Conservation (phyloP, 139 green algal species). For the Picochlorum sp. region DNA sequence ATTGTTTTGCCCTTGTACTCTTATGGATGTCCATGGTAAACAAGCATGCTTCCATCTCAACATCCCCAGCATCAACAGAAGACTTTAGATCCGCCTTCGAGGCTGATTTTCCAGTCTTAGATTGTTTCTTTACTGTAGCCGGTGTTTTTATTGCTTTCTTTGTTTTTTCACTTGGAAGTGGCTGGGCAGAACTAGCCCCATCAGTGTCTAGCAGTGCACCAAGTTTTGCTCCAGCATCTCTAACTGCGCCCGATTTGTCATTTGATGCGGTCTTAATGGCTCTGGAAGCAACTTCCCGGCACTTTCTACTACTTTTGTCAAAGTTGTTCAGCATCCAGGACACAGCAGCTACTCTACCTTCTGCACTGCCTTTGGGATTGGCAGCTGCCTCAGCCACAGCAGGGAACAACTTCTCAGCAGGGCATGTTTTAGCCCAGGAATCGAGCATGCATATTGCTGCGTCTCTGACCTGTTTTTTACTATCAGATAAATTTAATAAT, state of each 20-base stretch:
- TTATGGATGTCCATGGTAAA: background rate
- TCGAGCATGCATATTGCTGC: conserved; percentile 70
- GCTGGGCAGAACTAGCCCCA: background rate
- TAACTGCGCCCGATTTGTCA: conserved; percentile 67
- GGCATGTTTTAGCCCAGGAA: conserved; percentile 49
- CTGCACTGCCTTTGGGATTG: conserved; percentile 49
- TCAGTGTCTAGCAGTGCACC: conserved; percentile 4
- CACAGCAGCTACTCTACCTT: conserved; percentile 56
- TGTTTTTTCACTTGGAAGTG: background rate
- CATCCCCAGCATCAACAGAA: background rate
- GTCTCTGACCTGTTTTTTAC: conserved; percentile 69
- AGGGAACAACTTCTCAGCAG: conserved; percentile 32
- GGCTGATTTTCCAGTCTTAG: background rate
- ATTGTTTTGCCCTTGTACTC: conserved; percentile 12
- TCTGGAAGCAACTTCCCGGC: conserved; percentile 18
- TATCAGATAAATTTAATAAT: conserved; percentile 73
- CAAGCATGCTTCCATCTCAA: background rate
- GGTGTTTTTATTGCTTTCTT: background rate
- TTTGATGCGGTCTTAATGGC: conserved; percentile 22
- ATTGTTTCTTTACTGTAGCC: background rate
- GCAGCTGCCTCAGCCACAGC: conserved; percentile 38
- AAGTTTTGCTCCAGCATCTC: conserved; percentile 49
- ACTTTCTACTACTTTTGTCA: conserved; percentile 7
- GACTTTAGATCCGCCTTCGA: background rate
- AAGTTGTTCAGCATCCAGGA: conserved; percentile 32